Base-by-base conservation (phyloP, 805 yeast genomes). In the Suhomyces sp. region DNA sequence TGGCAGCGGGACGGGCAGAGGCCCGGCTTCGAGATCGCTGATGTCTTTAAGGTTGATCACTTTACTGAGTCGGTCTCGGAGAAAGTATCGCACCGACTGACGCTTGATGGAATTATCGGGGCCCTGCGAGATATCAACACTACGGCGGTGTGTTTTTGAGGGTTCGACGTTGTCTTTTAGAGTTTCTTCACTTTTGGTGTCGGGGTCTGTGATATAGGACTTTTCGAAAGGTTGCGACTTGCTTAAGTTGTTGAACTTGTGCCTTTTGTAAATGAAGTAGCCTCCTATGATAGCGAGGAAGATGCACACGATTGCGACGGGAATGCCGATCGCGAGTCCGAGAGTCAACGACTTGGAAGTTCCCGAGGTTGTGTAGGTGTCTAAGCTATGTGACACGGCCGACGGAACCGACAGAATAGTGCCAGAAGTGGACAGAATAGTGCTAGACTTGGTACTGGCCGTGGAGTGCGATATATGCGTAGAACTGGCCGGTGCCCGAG, bases 291-390 rank as follows among this genome's bases (percentile, higher is more conserved):
- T 53, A 6, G 54, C 31, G 1, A 55, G 55, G 24, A 61, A 53
- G 15, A 61, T 24, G 13, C 56, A 53, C 2, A 64, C 54, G 13
- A 56, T 58, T 1, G 63, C 65, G 4, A 61, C 55, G 15, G 69
- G 69, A 42, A 65, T 61, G 5, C 66, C 68, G 6, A 65, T 57
- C 27, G 68, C 64, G 45, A 65, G 55, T 9, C 67, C 67, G 13
- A 63, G 45, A 2, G 57, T 58, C 26, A 50, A 45, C 6, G 60
- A 55, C 7, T 50, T 51, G 15, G 49, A 40, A 3, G 48, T 19
- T 22, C 36, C 47, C 2, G 51, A 41, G 19, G 49, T 49, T 9
- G 48, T 31, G 26, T 24, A 22, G 31, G 46, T 17, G 12, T 38
- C 42, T 24, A 38, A 38, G 3, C 42, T 19, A 9, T 17, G 42